phyloP scores from a whole-genome alignment of 2,329 filamentous ascomycete genomes.

The Penicillium sp. region DNA sequence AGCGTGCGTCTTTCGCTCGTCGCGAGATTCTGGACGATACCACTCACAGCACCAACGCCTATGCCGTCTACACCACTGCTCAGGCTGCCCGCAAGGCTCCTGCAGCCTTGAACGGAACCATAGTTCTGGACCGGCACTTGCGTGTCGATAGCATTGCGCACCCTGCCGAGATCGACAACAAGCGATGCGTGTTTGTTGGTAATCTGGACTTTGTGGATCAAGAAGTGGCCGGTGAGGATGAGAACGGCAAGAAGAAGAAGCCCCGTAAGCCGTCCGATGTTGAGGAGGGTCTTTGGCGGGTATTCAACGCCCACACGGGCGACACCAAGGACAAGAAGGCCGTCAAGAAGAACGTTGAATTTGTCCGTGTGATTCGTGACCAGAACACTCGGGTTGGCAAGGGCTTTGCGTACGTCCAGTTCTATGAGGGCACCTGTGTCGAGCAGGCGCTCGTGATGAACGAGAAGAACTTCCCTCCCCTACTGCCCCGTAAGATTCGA shows the following conservation, averaged over 20 bases:
- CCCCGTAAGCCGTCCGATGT: constrained; percentile 77
- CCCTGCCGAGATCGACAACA: constrained; percentile 77
- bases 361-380: constrained; percentile 88
- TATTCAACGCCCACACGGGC: constrained; percentile 42
- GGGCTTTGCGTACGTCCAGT: constrained; percentile 97
- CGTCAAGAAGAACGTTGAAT: constrained; percentile 80
- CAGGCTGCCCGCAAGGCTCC: constrained; percentile 76
- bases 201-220: constrained; percentile 97
- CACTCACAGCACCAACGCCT: constrained; percentile 90
- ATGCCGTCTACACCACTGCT: constrained; percentile 80
- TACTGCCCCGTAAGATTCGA: constrained; percentile 85
- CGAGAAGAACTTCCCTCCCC: constrained; percentile 88
- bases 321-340: constrained; percentile 30
- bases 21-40: constrained; percentile 89
- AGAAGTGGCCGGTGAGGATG: constrained; percentile 67
- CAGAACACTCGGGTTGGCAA: constrained; percentile 90
- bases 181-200: constrained; percentile 91
- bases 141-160: constrained; percentile 90
- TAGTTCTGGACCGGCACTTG: constrained; percentile 83
- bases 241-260: constrained; percentile 70
- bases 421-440: constrained; percentile 83
- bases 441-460: constrained; percentile 87
- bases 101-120: constrained; percentile 76
- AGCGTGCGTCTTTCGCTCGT: constrained; percentile 91
- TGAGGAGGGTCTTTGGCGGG: constrained; percentile 72